Evolutionary conservation across 2,329 filamentous ascomycete genomes (phyloP).

Genomic region (Colletotrichum graminicola): DNA sequence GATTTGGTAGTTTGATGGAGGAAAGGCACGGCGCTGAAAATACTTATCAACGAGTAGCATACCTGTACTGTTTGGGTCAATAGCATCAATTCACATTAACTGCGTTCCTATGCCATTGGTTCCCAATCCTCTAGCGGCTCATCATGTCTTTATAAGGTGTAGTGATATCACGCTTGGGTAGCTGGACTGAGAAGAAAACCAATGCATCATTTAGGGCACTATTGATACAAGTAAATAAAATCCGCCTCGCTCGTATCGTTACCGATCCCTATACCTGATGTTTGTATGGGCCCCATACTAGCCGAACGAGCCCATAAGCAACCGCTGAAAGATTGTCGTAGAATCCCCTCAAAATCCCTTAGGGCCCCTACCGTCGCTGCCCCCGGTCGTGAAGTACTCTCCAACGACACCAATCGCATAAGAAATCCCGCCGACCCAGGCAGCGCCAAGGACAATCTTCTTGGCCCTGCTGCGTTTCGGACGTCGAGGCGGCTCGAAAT

Average conservation of each 20-base stretch:
- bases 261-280: constrained; percentile 4
- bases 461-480: constrained; percentile 57
- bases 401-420: constrained; percentile 71
- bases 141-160: no score
- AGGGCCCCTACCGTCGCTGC: constrained; percentile 56
- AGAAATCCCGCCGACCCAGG: constrained; percentile 65
- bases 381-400: constrained; percentile 67
- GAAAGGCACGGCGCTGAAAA: constrained; percentile 17
- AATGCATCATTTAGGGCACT: constrained; percentile 19
- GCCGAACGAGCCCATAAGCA: not conserved
- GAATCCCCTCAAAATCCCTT: constrained; percentile 17
- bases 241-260: not conserved
- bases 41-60: not conserved
- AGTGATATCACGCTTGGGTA: not conserved
- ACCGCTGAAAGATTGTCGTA: not conserved
- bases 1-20: not conserved
- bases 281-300: constrained; percentile 1
- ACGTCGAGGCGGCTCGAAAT: constrained; percentile 54
- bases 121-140: not conserved
- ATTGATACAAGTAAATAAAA: constrained; percentile 22
- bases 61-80: not conserved
- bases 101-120: not conserved
- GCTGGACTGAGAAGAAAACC: not conserved
- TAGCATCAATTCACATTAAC: not conserved
- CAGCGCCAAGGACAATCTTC: constrained; percentile 65